These are phyloP conservation scores for Pichia terricola DNA, from an alignment of 1,139 yeast species.

Conservation along the genomic window DNA sequence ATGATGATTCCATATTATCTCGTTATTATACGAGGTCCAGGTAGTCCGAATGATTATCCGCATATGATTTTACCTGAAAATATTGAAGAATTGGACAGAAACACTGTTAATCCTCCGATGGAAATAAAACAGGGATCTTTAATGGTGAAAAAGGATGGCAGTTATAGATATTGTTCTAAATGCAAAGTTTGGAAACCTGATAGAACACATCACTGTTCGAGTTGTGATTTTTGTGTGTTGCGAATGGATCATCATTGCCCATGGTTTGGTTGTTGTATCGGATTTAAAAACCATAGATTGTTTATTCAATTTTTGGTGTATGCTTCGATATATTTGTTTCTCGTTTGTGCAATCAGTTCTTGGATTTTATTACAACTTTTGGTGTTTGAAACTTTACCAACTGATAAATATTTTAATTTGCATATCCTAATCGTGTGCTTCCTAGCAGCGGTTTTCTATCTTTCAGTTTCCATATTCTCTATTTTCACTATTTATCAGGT, in stretches of 20 bases:
- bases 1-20: constrained; percentile 1
- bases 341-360: constrained; percentile 33
- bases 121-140: constrained; percentile 27
- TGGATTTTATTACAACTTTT: constrained; percentile 43
- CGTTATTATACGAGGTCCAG: constrained; percentile 3
- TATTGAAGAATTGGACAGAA: constrained; percentile 17
- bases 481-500: constrained; percentile 53
- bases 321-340: constrained; percentile 38
- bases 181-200: constrained; percentile 92
- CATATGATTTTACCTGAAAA: constrained; percentile 9
- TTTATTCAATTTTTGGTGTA: constrained; percentile 68
- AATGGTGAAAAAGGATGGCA: constrained; percentile 35
- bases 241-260: constrained; percentile 94
- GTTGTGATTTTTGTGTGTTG: constrained; percentile 60
- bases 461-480: constrained; percentile 53
- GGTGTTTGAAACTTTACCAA: constrained; percentile 12
- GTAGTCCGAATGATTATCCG: constrained; percentile 5
- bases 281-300: constrained; percentile 68
- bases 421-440: constrained; percentile 53
- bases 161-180: constrained; percentile 54
- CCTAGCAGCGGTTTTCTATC: constrained; percentile 50
- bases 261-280: constrained; percentile 90
- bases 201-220: constrained; percentile 81
- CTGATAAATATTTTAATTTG: constrained; percentile 39
- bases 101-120: constrained; percentile 31